These are phyloP conservation scores for Tillandsia leiboldiana DNA, from an alignment of 176 grass and related monocot genomes.

Conservation along the genomic window DNA sequence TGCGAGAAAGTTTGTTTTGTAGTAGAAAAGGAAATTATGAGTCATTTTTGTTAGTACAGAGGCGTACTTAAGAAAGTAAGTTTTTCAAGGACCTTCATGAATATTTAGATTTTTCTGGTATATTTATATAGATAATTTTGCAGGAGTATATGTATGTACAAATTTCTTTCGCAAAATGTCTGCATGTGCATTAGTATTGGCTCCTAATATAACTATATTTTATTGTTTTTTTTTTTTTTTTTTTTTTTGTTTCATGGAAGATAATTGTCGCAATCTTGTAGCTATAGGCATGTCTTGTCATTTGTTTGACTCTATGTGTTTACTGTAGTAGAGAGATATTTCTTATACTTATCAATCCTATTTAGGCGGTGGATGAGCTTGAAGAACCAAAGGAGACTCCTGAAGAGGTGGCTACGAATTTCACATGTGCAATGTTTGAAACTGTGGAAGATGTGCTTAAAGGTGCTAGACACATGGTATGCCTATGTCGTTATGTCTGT, in stretches of 20 bases:
- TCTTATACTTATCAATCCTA: neutral
- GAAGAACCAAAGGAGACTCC: conserved; percentile 77
- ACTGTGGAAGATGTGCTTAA: conserved; percentile 80
- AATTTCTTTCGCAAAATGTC: neutral
- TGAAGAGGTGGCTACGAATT: conserved; percentile 79
- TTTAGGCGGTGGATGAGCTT: conserved; percentile 54
- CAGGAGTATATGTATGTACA: too few species aligned
- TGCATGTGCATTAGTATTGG: neutral
- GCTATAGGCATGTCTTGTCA: neutral
- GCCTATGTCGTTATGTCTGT: conserved; percentile 3
- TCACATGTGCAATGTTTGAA: conserved; percentile 88
- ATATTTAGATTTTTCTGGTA: too few species aligned
- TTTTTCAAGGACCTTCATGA: too few species aligned
- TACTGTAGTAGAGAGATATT: neutral
- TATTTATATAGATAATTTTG: too few species aligned
- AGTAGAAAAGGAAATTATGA: too few species aligned
- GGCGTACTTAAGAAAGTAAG: too few species aligned
- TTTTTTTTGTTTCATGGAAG: neutral
- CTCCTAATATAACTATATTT: neutral
- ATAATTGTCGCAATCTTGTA: neutral
- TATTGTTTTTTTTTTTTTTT: neutral
- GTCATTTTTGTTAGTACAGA: too few species aligned
- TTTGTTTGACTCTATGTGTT: neutral
- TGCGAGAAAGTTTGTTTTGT: too few species aligned
- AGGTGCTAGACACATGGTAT: conserved; percentile 91